These are phyloP conservation scores for Tausonia pullulans DNA, from an alignment of 1,284 basidiomycete genomes.

Conservation along the genomic window DNA sequence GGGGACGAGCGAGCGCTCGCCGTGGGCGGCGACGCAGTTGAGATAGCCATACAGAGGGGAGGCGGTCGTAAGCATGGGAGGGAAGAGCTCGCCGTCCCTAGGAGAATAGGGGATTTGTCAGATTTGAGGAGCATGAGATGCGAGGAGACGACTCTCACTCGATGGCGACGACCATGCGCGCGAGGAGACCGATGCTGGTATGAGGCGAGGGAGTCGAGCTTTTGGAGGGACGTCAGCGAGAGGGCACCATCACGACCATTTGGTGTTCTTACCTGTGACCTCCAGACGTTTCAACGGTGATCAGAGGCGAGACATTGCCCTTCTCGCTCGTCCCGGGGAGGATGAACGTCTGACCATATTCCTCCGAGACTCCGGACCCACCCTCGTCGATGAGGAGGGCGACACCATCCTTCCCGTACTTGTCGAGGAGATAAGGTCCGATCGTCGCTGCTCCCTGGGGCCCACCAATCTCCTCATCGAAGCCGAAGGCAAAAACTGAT, in stretches of 20 bases:
- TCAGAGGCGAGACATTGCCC: slow-evolving; percentile 27
- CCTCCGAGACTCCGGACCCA: slow-evolving; percentile 23
- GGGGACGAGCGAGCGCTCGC: slow-evolving; percentile 8
- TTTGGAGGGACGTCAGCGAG: too few relatives aligned
- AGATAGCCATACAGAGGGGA: slow-evolving; percentile 15
- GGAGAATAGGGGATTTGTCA: background rate
- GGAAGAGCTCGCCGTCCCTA: slow-evolving; percentile 15
- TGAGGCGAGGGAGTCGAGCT: slow-evolving; percentile 1
- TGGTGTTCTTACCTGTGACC: slow-evolving; percentile 8
- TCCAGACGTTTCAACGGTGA: slow-evolving; percentile 26
- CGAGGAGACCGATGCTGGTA: slow-evolving; percentile 11
- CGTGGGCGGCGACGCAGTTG: slow-evolving; percentile 12
- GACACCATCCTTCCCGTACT: slow-evolving; percentile 22
- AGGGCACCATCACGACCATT: background rate
- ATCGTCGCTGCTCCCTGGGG: slow-evolving; percentile 23
- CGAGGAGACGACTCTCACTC: slow-evolving; percentile 1
- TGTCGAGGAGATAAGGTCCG: slow-evolving; percentile 16
- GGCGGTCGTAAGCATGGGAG: slow-evolving; percentile 9
- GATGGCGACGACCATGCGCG: slow-evolving; percentile 9
- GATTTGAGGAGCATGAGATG: background rate
- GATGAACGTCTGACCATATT: slow-evolving; percentile 23
- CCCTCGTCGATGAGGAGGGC: slow-evolving; percentile 27
- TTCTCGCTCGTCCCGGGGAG: slow-evolving; percentile 25
- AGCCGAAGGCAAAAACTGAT: slow-evolving; percentile 14
- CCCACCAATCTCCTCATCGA: slow-evolving; percentile 25